A percentile compares a stretch with the other conserved stretches of the same genome.
These are phyloP conservation scores for Ophiostoma himal-ulmi DNA, from an alignment of 2,329 filamentous ascomycete species.

Conservation along the genomic window DNA sequence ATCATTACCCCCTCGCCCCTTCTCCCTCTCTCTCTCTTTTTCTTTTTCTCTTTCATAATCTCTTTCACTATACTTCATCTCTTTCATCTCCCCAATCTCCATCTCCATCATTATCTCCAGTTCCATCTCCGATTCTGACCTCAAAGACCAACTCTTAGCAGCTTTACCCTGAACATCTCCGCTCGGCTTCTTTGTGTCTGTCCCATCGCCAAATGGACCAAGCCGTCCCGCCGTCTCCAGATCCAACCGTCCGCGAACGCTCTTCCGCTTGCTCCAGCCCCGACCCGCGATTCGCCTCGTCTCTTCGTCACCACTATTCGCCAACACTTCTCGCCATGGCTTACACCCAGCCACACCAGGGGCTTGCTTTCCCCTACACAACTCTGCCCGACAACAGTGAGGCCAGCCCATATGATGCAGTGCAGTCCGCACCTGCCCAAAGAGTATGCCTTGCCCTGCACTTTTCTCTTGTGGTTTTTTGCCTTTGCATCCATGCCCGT, in stretches of 20 bases:
- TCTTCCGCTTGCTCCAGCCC: constrained; percentile 41
- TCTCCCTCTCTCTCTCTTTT: not conserved
- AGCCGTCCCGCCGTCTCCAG: constrained; percentile 42
- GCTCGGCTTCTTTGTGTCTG: constrained; percentile 13
- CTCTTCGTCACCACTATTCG: constrained; percentile 30
- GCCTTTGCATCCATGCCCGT: not conserved
- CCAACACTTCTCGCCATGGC: constrained; percentile 28
- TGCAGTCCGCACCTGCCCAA: not conserved
- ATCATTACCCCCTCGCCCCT: not conserved
- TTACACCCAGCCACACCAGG: constrained; percentile 29
- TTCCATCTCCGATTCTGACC: constrained; percentile 1
- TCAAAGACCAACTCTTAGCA: not conserved
- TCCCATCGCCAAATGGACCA: constrained; percentile 33
- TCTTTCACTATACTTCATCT: not conserved
- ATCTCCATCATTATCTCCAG: not conserved
- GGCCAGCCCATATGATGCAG: constrained; percentile 11
- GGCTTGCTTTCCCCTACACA: constrained; percentile 25
- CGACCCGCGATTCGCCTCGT: constrained; percentile 34
- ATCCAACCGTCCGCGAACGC: constrained; percentile 33
- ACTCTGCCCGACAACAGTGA: constrained; percentile 16
- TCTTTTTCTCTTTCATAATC: not conserved
- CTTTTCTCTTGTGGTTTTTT: not conserved
- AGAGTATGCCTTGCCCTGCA: not conserved
- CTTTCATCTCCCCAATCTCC: not conserved
- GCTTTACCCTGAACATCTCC: not conserved